These are phyloP conservation scores for Pneumocystis oryctolagi DNA, from an alignment of 1,139 yeast genomes.

Conservation along the genomic window DNA sequence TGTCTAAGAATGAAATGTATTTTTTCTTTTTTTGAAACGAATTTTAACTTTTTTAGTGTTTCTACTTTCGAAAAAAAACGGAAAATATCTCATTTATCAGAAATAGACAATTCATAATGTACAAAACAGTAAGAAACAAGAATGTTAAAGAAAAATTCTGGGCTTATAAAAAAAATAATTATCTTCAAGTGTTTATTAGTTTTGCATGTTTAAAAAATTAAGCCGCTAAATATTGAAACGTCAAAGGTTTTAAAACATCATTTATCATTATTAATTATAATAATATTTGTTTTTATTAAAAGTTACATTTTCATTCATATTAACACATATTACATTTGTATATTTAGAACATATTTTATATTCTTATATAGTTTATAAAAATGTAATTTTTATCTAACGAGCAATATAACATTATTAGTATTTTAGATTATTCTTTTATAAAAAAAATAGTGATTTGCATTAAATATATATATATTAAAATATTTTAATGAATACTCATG, in stretches of 20 bases:
- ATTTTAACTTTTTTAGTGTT: conserved; percentile 12
- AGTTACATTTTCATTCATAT: neutral
- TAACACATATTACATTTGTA: neutral
- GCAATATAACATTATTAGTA: neutral
- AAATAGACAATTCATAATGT: conserved; percentile 20
- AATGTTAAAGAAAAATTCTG: conserved; percentile 4
- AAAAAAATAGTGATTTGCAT: neutral
- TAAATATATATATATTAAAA: neutral
- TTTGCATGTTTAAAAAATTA: conserved; percentile 2
- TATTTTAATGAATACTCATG: neutral
- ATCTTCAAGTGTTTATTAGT: conserved; percentile 3
- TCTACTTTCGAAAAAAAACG: conserved; percentile 27
- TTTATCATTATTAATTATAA: neutral
- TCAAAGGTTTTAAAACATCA: neutral
- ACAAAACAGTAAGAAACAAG: conserved; percentile 14
- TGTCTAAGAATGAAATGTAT: conserved; percentile 14
- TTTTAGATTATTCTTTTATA: neutral
- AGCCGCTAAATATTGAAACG: conserved; percentile 1
- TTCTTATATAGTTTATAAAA: neutral
- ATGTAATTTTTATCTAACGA: neutral
- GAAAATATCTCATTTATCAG: conserved; percentile 19
- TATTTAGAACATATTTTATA: neutral
- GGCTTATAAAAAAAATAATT: neutral
- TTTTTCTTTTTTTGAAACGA: conserved; percentile 15
- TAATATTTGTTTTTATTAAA: neutral